A percentile compares a stretch with the other conserved stretches of the same genome.
Evolutionary conservation across 2,329 filamentous ascomycete species (phyloP).

Genomic region (Aphanocladium album): DNA sequence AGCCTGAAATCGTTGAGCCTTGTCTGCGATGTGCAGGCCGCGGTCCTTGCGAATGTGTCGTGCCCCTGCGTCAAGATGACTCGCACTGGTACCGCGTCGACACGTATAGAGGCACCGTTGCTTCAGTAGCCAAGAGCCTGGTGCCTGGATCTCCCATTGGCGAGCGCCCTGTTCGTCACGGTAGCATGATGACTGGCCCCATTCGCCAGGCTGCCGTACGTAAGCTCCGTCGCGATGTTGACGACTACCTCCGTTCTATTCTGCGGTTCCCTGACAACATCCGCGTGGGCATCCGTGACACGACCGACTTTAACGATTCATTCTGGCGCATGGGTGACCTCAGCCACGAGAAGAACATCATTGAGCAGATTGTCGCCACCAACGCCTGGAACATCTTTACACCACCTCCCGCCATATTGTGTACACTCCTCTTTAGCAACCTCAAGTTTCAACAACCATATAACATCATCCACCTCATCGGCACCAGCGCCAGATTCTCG

Average conservation of each 20-base stretch:
- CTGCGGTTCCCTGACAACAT: slow-evolving; percentile 7
- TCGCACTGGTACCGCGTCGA: slow-evolving; percentile 9
- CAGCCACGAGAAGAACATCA: slow-evolving; percentile 6
- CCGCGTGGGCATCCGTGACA: slow-evolving; percentile 2
- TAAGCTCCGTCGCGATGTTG: slow-evolving; percentile 7
- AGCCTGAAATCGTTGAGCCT: not conserved
- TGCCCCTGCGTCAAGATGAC: slow-evolving; percentile 5
- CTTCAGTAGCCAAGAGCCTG: slow-evolving; percentile 8
- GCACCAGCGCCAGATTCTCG: slow-evolving; percentile 45
- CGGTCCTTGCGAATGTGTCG: slow-evolving; percentile 1
- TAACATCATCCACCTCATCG: slow-evolving; percentile 49
- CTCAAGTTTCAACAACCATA: slow-evolving; percentile 45
- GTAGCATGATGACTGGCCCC: not conserved
- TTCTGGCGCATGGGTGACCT: slow-evolving; percentile 11
- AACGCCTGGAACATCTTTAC: slow-evolving; percentile 3
- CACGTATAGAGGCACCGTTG: slow-evolving; percentile 7
- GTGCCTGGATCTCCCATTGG: slow-evolving; percentile 3
- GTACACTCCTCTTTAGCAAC: slow-evolving; percentile 46
- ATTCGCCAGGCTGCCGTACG: not conserved
- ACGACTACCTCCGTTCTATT: slow-evolving; percentile 1
- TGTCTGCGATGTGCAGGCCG: slow-evolving; percentile 4
- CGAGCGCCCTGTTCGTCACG: not conserved
- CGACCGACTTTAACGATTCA: slow-evolving; percentile 8
- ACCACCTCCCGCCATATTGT: slow-evolving; percentile 40
- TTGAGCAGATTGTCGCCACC: slow-evolving; percentile 3